Conservation (phyloP, 2,329 filamentous ascomycete genomes). For the Trichoderma citrinoviride region DNA sequence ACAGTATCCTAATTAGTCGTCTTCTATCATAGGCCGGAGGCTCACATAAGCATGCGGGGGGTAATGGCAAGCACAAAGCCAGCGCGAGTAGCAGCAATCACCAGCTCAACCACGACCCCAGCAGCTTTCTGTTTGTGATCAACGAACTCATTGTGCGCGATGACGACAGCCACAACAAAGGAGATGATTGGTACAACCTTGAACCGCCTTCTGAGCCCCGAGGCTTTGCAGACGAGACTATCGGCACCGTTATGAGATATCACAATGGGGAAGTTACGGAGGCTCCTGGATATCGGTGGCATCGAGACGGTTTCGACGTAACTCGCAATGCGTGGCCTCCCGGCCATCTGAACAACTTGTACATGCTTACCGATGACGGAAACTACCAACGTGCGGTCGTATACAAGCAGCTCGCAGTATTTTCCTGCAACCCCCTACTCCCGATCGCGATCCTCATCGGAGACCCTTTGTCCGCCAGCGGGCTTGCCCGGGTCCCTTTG, state of each 20-base stretch:
- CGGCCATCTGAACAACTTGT: background rate
- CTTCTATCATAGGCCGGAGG: background rate
- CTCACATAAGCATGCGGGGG: background rate
- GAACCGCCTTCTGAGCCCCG: constrained; percentile 31
- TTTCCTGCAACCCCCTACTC: constrained; percentile 39
- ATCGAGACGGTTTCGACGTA: background rate
- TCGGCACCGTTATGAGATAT: constrained; percentile 40
- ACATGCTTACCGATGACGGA: background rate
- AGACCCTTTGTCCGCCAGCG: background rate
- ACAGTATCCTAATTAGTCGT: background rate
- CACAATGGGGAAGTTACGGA: constrained; percentile 31
- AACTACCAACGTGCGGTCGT: too few species aligned
- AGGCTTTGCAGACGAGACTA: constrained; percentile 31
- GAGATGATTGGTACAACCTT: constrained; percentile 31
- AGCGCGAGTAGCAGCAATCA: background rate
- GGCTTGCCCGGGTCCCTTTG: background rate
- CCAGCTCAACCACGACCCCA: background rate
- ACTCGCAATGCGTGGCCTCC: background rate
- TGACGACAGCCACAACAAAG: constrained; percentile 20
- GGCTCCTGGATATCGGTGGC: constrained; percentile 28
- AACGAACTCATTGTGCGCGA: constrained; percentile 32
- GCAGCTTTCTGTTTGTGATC: constrained; percentile 41
- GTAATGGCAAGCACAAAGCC: background rate
- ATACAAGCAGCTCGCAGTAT: constrained; percentile 34
- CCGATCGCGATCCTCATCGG: constrained; percentile 34